Base-by-base conservation (phyloP, 2,329 filamentous ascomycete species). In the Fusarium sp. region DNA sequence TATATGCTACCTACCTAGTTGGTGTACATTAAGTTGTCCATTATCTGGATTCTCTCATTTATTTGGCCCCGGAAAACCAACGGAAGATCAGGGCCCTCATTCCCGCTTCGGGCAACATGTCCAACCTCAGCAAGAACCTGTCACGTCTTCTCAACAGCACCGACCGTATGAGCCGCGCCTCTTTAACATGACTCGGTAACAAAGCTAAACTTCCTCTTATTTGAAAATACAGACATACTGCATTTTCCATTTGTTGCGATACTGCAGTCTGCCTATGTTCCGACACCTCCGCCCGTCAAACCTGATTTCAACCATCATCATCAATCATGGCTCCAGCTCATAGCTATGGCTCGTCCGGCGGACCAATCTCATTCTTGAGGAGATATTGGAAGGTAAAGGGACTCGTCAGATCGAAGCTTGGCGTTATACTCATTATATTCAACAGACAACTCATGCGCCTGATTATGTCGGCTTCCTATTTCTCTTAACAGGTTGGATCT, bases 401-500 rank as follows among this genome's bases (percentile, higher is more conserved):
- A 27, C 11, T 15, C 20, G 9, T 5, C 8, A n/a, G 35, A 4
- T 27, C 9, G 8, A 12, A 17, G 12, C 5, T 25, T 27, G 38
- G 20, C 25, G 14, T 10, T 14, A 27, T 50, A 36, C 56, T 65
- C 31, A 58, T 22, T 29, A 55, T 14, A 31, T 29, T 17, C 13
- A 38, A 27, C 25, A 94, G 89, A 91, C 90, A 79, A 94, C 93
- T 3, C 96, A 98, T 84, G 93, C 93, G 15, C 90, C 93, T 10
- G 96, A 99, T 80, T 98, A 97, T 82, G 82, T 97, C 35, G 94
- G 94, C 39, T 89, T 98, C 70, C 84, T 86, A 4, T 81, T 93
- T 42, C 85, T 98, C n/a, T 78, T 94, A 12, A 84, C 86, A 9
- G 89, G 87, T 56, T 96, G 93, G 81, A 81, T 92, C 22, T 76